Base-by-base conservation (phyloP, 805 yeast species). In the Tetrapisispora arboricola region DNA sequence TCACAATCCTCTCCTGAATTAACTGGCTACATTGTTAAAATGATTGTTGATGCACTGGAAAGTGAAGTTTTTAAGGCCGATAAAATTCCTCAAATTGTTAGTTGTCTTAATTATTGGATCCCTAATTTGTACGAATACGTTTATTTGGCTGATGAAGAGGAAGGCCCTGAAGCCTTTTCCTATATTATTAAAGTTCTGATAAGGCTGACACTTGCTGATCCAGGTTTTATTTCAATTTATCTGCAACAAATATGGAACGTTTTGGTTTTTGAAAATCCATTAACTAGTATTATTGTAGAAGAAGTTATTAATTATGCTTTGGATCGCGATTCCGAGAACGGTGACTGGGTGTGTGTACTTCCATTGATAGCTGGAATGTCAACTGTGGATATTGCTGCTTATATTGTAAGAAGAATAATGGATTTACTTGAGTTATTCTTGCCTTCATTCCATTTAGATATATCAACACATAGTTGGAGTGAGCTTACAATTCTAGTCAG, bases 261-360 rank as follows among this genome's bases (percentile, higher is more conserved):
- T 39, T 53, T 86, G 12, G 75, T 81, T 18, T 52, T 71, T 2
- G 87, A 83, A 41, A 78, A 78, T 33, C 65, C 75, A 29, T 59
- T 85, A 11, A 71, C 74, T 3, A 66, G 71, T 2, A 59, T 75
- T 3, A 64, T 84, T 19, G 70, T 85, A 10, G 87, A 83, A 46
- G 95, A 84, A 51, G 74, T 83, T 18, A 74, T 84, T 6, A 73
- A 78, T 2, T 80, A 78, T 46, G 80, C 87, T 1, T 71, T 84
- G 48, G 92, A 83, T 48, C 75, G 80, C 52, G 82, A 80, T 48
- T 78, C 85, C n/a, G 85, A 80, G 49, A 82, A 80, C 4, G 72
- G 75, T 29, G 78, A 72, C 36, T 83, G 85, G 85, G 69, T 71
- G 16, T 73, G 71, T 36, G 71, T 78, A 6, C 70, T 80, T 2